Evolutionary conservation across 768 basidiomycete genomes (phyloP), one percentile per base, ranked within the genome.

Genomic region (Sporobolomyces phaffii): DNA sequence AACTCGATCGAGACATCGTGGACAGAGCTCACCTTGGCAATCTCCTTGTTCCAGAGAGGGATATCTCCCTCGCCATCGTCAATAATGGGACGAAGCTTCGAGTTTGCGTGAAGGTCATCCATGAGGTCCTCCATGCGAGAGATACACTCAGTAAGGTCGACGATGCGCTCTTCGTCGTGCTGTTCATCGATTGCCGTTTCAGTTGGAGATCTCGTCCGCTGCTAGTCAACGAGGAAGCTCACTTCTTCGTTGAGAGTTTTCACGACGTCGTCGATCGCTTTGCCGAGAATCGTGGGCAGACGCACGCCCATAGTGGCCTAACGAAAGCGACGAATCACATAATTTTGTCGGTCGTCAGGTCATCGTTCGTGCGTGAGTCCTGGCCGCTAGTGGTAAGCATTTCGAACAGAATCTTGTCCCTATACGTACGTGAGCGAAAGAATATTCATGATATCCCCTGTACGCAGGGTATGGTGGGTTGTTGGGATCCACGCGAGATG

Each of bases 221-320:
- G n/a, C n/a, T n/a, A 33, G 24, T 41, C 22, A 49, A 64, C n/a
- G n/a, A 28, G 20, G 20, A 34, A 6, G 31, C 44, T 62, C 60
- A 24, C 62, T 67, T 80, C 77, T 70, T 87, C 86, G 78, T 96
- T 94, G 72, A 96, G 83, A 31, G 92, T 96, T 73, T 86, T 84
- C 60, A 87, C 88, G 13, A 87, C 82, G 75, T 97, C 93, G 74
- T 93, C 91, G 74, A 96, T 92, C 17, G 89, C 93, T 79, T 96
- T 97, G 70, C 91, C 90, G 52, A 96, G 82, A 70, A 97, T 97
- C 44, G 93, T 94, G 3, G 93, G 93, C 29, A 96, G 84, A 51
- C 93, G 87, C n/a, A 88, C 86, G 67, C 90, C 89, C 92, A 96
- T 96, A 5, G 92, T 94, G 36, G 91, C 93, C 78, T 93, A 85